phyloP scores from a whole-genome alignment of 495 filamentous ascomycete genomes.

The Aspergillus diversus region DNA sequence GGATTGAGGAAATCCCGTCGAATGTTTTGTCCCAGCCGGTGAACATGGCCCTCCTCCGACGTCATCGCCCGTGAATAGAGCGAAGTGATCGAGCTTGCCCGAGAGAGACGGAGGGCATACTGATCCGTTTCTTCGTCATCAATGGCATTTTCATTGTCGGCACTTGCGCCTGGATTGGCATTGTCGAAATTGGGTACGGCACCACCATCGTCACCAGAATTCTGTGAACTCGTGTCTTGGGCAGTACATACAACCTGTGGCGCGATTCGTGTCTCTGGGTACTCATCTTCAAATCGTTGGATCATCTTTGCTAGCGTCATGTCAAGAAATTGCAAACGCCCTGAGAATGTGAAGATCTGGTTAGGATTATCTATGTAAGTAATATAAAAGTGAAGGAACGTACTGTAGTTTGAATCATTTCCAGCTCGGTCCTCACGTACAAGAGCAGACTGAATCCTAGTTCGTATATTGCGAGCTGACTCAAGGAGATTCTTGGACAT shows the following conservation, averaged over 20 bases:
- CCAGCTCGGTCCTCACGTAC: constrained; percentile 70
- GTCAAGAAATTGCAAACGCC: constrained; percentile 86
- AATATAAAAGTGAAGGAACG: constrained; percentile 37
- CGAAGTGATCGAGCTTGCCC: constrained; percentile 77
- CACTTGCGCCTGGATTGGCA: constrained; percentile 35
- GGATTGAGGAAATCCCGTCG: constrained; percentile 67
- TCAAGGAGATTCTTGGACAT: constrained; percentile 88
- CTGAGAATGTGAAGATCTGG: constrained; percentile 38
- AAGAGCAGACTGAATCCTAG: constrained; percentile 81
- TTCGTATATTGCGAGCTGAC: constrained; percentile 85
- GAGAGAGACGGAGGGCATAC: constrained; percentile 58
- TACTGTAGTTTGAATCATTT: constrained; percentile 76
- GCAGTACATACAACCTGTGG: constrained; percentile 28
- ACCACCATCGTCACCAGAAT: constrained; percentile 45
- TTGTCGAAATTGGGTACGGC: constrained; percentile 36
- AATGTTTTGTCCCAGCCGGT: constrained; percentile 81
- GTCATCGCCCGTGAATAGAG: constrained; percentile 77
- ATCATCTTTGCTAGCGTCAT: constrained; percentile 89
- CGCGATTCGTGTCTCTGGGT: constrained; percentile 77
- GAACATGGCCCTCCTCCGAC: constrained; percentile 86
- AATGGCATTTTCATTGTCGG: constrained; percentile 45
- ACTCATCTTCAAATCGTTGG: constrained; percentile 92
- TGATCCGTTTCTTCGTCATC: constrained; percentile 54
- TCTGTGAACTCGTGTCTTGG: constrained; percentile 42
- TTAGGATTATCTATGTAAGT: constrained; percentile 23